Base-by-base conservation (phyloP, 129 eudicot species). In the Smallanthus sonchifolius region DNA sequence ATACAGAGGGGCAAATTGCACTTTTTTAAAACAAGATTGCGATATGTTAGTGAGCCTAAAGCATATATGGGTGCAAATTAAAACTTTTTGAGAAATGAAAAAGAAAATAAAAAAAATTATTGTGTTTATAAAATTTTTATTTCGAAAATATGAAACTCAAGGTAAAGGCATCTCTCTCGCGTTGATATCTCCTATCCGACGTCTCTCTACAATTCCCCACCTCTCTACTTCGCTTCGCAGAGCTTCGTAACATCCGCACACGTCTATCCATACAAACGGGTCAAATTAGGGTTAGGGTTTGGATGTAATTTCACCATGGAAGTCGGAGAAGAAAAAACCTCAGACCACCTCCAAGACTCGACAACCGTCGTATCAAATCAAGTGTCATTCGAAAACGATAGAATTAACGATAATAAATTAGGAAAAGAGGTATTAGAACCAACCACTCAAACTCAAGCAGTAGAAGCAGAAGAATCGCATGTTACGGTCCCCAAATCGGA, bases 211-310 rank as follows among this genome's bases (percentile, higher is more conserved):
- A 34, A 59, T 43, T 42, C 57, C 62, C 14, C 28, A 36, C 70
- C 36, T 42, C 69, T 45, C 75, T 72, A 8, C 44, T 15, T 24
- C 73, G 45, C 24, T 39, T 72, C 38, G 64, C 72, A 15, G 67
- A 72, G 71, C 83, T 72, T 79, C 78, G 83, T 72, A 79, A 72
- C 74, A 64, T 79, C 83, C 83, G 78, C 78, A 69, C 82, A 71
- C 72, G 82, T 63, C 57, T 54, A 30, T n/a, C 52, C 60, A 3
- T 62, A 48, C 4, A 56, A 34, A 48, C 11, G 38, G 72, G 65
- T 57, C 2, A 77, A 77, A 57, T 42, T 65, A 75, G 79, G 76
- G 44, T 63, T 76, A 76, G 75, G 77, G 82, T 79, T 77, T 68
- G 75, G 81, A 75, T 79, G 71, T 38, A 36, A 72, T 72, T 79